Conservation (phyloP, 2,329 filamentous ascomycete species). For the Ophidiomyces ophidiicola region DNA sequence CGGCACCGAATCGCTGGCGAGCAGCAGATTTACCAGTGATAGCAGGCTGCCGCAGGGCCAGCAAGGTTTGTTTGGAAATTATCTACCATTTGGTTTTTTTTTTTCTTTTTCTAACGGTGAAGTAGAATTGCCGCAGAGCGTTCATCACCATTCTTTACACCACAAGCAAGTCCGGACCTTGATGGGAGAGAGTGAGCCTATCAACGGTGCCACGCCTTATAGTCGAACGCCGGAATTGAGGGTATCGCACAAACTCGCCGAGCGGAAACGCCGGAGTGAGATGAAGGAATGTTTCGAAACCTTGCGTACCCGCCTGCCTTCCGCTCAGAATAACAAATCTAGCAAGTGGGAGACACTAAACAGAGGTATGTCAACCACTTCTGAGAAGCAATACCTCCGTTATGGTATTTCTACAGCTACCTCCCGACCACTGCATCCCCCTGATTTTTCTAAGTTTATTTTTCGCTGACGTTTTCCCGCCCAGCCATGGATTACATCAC, state of each 20-base stretch:
- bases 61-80: conserved; percentile 31
- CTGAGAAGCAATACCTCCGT: neutral
- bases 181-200: conserved; percentile 35
- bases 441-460: neutral
- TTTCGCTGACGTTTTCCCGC: conserved; percentile 23
- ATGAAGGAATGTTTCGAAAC: conserved; percentile 43
- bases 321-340: conserved; percentile 39
- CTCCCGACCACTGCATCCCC: neutral
- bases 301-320: conserved; percentile 34
- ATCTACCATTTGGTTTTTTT: neutral
- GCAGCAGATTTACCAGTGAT: conserved; percentile 40
- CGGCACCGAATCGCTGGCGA: conserved; percentile 36
- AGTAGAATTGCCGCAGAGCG: conserved; percentile 36
- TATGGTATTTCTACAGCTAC: neutral
- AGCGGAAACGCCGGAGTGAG: conserved; percentile 41
- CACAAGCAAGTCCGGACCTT: conserved; percentile 38
- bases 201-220: conserved; percentile 35
- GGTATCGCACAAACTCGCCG: conserved; percentile 40
- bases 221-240: conserved; percentile 40
- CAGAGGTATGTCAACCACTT: conserved; percentile 25
- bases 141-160: conserved; percentile 38
- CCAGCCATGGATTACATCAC: conserved; percentile 39
- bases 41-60: conserved; percentile 36
- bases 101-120: conserved; percentile 10
- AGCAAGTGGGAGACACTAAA: conserved; percentile 43